Evolutionary conservation across 768 basidiomycete genomes (phyloP).

Genomic region (Tricholoma terreum): DNA sequence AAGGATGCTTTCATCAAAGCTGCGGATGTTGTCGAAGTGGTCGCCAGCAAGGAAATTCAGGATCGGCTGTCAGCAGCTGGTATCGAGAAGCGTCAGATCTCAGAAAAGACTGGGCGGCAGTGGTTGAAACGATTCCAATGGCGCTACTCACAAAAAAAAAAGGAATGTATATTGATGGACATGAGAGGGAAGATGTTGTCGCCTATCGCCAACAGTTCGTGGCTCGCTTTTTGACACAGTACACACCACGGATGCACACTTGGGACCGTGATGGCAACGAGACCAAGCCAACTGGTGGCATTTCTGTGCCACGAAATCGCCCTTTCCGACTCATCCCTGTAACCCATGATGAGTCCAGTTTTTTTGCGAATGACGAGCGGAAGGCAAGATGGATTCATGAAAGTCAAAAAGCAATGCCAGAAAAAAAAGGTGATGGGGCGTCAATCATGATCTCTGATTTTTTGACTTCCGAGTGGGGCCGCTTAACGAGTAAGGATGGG

Average conservation of each 20-base stretch:
- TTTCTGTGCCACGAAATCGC: constrained; percentile 12
- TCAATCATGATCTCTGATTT: constrained; percentile 4
- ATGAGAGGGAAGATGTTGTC: constrained; percentile 33
- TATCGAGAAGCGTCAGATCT: constrained; percentile 10
- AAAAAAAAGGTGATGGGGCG: not conserved
- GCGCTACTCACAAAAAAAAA: constrained; percentile 20
- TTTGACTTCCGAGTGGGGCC: not conserved
- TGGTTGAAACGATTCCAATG: constrained; percentile 34
- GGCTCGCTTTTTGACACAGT: constrained; percentile 19
- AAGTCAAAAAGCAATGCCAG: not conserved
- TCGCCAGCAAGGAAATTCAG: constrained; percentile 22
- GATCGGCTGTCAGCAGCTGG: constrained; percentile 6
- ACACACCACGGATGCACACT: constrained; percentile 20
- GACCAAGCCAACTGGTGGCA: constrained; percentile 9
- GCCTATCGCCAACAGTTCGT: constrained; percentile 27
- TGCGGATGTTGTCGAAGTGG: constrained; percentile 28
- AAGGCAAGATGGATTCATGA: not conserved
- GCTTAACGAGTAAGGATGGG: not conserved
- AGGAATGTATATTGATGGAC: too few species aligned
- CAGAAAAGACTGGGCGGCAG: constrained; percentile 21
- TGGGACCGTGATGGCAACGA: constrained; percentile 26
- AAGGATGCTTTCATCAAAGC: constrained; percentile 25
- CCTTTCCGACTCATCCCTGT: not conserved
- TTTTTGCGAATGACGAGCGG: not conserved
- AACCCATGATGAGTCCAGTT: not conserved